phyloP scores from a whole-genome alignment of 352 stramenopile genomes.

The Phytophthora meadii region DNA sequence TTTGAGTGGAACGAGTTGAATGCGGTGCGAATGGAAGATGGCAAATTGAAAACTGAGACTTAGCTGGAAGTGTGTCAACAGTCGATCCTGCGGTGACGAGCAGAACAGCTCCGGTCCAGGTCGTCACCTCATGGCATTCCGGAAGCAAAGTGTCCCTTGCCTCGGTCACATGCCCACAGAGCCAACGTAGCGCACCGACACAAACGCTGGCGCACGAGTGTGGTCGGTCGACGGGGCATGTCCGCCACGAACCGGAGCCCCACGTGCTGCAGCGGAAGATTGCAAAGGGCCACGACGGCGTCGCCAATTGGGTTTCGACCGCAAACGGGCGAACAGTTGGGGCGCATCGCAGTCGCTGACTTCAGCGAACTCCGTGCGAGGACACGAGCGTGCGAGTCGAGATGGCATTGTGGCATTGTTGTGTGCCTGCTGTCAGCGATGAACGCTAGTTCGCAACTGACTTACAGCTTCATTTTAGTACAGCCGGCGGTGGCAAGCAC shows the following conservation, averaged over 20 bases:
- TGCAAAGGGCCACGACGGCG: slow-evolving; percentile 10
- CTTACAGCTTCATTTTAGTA: not conserved
- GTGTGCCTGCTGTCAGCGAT: slow-evolving; percentile 3
- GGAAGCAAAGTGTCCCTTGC: slow-evolving; percentile 25
- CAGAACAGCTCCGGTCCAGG: slow-evolving; percentile 1
- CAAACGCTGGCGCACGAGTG: slow-evolving; percentile 16
- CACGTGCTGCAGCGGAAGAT: slow-evolving; percentile 32
- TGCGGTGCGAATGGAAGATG: slow-evolving; percentile 6
- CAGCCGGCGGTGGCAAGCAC: not conserved
- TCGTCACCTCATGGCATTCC: slow-evolving; percentile 20
- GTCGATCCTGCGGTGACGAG: slow-evolving; percentile 13
- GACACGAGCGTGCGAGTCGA: slow-evolving; percentile 9
- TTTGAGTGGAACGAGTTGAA: not conserved
- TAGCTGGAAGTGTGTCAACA: slow-evolving; percentile 5
- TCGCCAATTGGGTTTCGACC: slow-evolving; percentile 11
- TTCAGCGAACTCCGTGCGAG: slow-evolving; percentile 9
- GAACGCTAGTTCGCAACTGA: not conserved
- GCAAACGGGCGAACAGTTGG: slow-evolving; percentile 16
- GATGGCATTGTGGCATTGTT: slow-evolving; percentile 26
- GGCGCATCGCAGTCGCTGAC: slow-evolving; percentile 7
- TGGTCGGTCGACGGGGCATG: slow-evolving; percentile 21
- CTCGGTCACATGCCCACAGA: not conserved
- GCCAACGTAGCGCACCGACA: slow-evolving; percentile 10
- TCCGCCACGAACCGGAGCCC: slow-evolving; percentile 11
- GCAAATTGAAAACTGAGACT: slow-evolving; percentile 18